phyloP scores from a whole-genome alignment of 306 rosid genomes.

The Ormosia emarginata region DNA sequence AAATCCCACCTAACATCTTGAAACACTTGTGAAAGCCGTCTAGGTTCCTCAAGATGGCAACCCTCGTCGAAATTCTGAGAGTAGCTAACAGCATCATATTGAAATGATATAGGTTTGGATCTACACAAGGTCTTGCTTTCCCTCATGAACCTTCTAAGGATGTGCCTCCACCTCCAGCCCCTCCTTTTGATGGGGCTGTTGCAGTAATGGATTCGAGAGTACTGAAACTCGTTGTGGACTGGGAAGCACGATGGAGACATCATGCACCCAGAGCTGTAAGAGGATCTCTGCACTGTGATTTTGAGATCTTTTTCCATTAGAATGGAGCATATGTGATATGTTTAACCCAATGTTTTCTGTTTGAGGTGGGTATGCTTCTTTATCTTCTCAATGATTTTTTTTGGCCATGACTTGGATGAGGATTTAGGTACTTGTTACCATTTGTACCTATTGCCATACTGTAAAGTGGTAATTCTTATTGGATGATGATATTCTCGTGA shows the following conservation, averaged over 20 bases:
- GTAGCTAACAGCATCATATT: slow-evolving; percentile 83
- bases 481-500: too few relatives aligned
- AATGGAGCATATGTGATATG: not conserved
- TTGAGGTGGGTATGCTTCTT: slow-evolving; percentile 6
- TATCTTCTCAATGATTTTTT: slow-evolving; percentile 21
- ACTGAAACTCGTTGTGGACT: slow-evolving; percentile 39
- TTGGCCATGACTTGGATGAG: not conserved
- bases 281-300: slow-evolving; percentile 16
- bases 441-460: not conserved
- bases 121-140: slow-evolving; percentile 43
- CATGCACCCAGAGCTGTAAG: slow-evolving; percentile 35
- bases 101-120: slow-evolving; percentile 55
- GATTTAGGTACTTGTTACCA: slow-evolving; percentile 7
- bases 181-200: slow-evolving; percentile 12
- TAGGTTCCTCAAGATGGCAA: slow-evolving; percentile 41
- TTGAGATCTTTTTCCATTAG: slow-evolving; percentile 47
- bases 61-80: slow-evolving; percentile 85
- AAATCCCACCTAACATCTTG: slow-evolving; percentile 40
- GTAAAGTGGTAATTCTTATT: slow-evolving; percentile 13
- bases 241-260: slow-evolving; percentile 58
- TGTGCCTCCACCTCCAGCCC: slow-evolving; percentile 47
- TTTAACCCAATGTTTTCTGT: not conserved
- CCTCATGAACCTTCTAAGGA: slow-evolving; percentile 48
- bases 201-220: slow-evolving; percentile 43
- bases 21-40: slow-evolving; percentile 25